Base-by-base conservation (phyloP, 352 stramenopile species). In the Phytophthora cryptogea region DNA sequence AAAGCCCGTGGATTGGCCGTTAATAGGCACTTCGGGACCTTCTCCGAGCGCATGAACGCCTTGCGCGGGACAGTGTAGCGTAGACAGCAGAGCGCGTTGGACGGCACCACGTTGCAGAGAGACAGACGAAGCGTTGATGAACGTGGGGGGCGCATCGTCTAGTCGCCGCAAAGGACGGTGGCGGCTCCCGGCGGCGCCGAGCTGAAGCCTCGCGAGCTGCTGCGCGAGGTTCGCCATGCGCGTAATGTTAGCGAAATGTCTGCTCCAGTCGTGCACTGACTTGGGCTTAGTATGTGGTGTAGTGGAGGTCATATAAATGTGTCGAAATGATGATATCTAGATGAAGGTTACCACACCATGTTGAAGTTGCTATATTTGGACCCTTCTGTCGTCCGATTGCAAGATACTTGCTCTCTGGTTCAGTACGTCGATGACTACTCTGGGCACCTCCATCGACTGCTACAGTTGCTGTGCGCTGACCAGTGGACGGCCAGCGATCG, bases 191-290 rank as follows among this genome's bases (percentile, higher is more conserved):
- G 23, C 17, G 13, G 51, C 55, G 3, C 76, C 76, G 11, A 86
- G 65, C 45, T 83, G 76, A 23, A 81, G 65, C 42, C 65, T 68
- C 42, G 60, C 48, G 26, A 86, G 64, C 26, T 76, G 68, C 16
- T 58, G 64, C 16, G 57, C 50, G 39, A 76, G 35, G 51, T 78
- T 83, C 32, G 50, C 36, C 49, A 68, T 71, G 13, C 5, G 40
- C 52, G 30, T 43, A 40, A 58, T 48, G 17, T 20, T 2, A 13
- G 54, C 20, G 2, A 23, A 47, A 16, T 14, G 28, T 47, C n/a
- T 17, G 16, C 31, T 5, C 46, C 56, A 64, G 16, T 58, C 39
- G 40, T 53, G 31, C 9, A n/a, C 0, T 26, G 14, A 55, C 42
- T 66, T 67, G 52, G n/a, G 28, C 26, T 40, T 42, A 51, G 43